A percentile compares a stretch with the other conserved stretches of the same genome.
phyloP scores from a whole-genome alignment of 768 basidiomycete species.

The Rossbeevera mucosa region DNA sequence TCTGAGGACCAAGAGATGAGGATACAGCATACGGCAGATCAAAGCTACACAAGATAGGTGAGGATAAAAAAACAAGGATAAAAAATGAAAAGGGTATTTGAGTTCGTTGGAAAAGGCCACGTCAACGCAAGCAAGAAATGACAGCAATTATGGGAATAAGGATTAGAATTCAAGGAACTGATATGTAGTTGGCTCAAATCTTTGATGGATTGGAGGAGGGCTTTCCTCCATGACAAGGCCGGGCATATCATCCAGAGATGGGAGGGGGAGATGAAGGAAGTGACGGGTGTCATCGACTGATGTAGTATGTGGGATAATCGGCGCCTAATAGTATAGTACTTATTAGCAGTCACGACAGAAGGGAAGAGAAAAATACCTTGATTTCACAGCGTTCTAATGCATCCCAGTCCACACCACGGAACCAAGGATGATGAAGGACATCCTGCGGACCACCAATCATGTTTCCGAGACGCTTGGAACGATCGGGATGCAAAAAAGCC shows the following conservation, averaged over 20 bases:
- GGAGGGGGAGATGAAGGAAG: conserved; percentile 77
- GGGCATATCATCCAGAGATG: conserved; percentile 72
- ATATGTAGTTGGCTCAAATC: conserved; percentile 63
- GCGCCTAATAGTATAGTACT: conserved; percentile 49
- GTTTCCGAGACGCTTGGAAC: conserved; percentile 88
- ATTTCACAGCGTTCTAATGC: conserved; percentile 84
- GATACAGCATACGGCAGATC: conserved; percentile 29
- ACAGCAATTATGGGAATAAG: conserved; percentile 1
- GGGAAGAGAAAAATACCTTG: conserved; percentile 47
- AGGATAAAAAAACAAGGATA: conserved; percentile 1
- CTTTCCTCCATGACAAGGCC: conserved; percentile 65
- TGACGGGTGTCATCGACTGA: conserved; percentile 82
- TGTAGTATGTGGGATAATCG: conserved; percentile 78
- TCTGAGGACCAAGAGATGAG: conserved; percentile 12
- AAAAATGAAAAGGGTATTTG: conserved; percentile 9
- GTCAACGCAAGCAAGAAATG: conserved; percentile 12
- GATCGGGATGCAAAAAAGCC: conserved; percentile 87
- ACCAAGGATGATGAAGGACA: conserved; percentile 91
- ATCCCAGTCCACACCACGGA: conserved; percentile 91
- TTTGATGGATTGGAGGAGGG: conserved; percentile 53
- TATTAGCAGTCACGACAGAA: background rate
- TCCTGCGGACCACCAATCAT: conserved; percentile 90
- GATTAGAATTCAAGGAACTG: conserved; percentile 76
- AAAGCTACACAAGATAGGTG: conserved; percentile 26
- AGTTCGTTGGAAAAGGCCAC: background rate